Conservation (phyloP, 768 basidiomycete species). For the Sporobolomyces roseus region DNA sequence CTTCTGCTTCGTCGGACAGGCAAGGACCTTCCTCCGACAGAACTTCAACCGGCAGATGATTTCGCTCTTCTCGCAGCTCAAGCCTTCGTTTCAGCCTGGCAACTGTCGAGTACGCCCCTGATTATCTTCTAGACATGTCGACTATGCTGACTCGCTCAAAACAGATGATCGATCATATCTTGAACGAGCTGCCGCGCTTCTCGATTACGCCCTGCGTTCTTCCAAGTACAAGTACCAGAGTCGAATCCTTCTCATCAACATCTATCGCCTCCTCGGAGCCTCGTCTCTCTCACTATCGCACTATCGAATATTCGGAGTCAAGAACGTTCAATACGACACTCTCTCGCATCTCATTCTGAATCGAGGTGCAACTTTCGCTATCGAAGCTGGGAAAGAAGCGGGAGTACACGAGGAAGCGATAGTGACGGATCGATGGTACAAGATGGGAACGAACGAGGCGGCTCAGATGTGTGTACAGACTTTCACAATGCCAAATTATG, state of each 20-base stretch:
- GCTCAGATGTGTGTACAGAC: constrained; percentile 27
- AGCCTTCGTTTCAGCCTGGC: constrained; percentile 54
- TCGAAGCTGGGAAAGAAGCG: constrained; percentile 73
- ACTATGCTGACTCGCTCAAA: neutral
- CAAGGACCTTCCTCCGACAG: constrained; percentile 62
- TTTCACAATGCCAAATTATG: constrained; percentile 56
- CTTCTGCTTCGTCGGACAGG: constrained; percentile 48
- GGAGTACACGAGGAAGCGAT: constrained; percentile 70
- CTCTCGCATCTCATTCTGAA: constrained; percentile 77
- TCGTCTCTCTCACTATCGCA: constrained; percentile 70
- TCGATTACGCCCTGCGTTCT: constrained; percentile 67
- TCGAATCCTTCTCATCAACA: constrained; percentile 68
- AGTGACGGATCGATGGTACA: constrained; percentile 5
- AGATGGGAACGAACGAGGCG: constrained; percentile 23
- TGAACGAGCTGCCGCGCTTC: constrained; percentile 60
- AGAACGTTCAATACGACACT: constrained; percentile 84
- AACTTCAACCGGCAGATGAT: constrained; percentile 84
- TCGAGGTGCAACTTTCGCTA: constrained; percentile 73
- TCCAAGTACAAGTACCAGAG: constrained; percentile 78
- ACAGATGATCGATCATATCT: constrained; percentile 59
- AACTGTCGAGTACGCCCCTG: constrained; percentile 36
- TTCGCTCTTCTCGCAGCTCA: constrained; percentile 70
- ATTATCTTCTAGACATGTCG: neutral
- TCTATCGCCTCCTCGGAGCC: constrained; percentile 77
- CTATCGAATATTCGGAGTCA: constrained; percentile 70